Conservation (phyloP, 352 stramenopile species). For the Phytophthora sojae region DNA sequence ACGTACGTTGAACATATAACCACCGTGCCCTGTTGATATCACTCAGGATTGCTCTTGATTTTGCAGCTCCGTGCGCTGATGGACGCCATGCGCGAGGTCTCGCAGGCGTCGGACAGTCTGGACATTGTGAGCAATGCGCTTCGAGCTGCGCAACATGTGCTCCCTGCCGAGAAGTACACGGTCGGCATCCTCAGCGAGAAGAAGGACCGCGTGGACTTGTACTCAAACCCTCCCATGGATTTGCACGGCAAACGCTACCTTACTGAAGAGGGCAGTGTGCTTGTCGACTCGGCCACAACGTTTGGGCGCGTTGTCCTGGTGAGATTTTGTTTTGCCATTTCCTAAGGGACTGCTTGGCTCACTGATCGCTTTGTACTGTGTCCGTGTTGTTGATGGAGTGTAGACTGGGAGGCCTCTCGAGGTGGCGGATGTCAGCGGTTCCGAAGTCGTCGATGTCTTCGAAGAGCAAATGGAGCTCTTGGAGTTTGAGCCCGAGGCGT, state of each 20-base stretch:
- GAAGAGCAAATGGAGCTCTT: slow-evolving; percentile 74
- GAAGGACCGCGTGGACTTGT: slow-evolving; percentile 66
- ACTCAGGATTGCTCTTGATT: not conserved
- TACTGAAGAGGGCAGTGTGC: slow-evolving; percentile 56
- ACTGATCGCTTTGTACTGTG: slow-evolving; percentile 7
- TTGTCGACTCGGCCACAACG: slow-evolving; percentile 68
- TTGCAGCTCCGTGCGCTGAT: slow-evolving; percentile 66
- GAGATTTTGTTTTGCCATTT: not conserved
- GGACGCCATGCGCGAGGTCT: slow-evolving; percentile 68
- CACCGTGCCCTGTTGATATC: not conserved
- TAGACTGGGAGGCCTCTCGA: slow-evolving; percentile 70
- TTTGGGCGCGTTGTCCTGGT: slow-evolving; percentile 78
- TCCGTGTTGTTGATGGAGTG: not conserved
- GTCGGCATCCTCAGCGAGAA: slow-evolving; percentile 71
- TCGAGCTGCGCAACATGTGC: slow-evolving; percentile 53
- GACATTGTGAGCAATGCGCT: slow-evolving; percentile 68
- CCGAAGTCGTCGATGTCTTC: slow-evolving; percentile 66
- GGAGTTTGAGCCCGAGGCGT: slow-evolving; percentile 64
- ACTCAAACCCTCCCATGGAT: slow-evolving; percentile 65
- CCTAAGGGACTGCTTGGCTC: not conserved
- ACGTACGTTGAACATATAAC: slow-evolving; percentile 32
- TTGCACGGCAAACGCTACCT: slow-evolving; percentile 55
- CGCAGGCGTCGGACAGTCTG: slow-evolving; percentile 56
- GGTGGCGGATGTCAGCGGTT: slow-evolving; percentile 56
- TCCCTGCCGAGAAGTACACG: slow-evolving; percentile 66